Evolutionary conservation across 2,329 filamentous ascomycete genomes (phyloP).

Genomic region (Pleomassaria siparia): DNA sequence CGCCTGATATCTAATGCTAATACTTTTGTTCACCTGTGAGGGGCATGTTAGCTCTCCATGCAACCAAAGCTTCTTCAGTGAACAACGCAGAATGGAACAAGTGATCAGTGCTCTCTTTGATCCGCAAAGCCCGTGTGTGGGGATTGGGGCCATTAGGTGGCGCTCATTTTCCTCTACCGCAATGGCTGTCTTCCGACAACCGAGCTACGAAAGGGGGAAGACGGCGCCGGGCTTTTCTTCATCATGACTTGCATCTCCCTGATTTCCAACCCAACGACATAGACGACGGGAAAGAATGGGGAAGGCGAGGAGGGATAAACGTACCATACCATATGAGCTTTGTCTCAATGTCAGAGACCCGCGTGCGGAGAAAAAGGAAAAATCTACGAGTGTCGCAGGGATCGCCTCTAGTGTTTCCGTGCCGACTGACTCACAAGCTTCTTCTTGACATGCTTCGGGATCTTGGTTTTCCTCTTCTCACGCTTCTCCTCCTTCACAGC

Average conservation of each 20-base stretch:
- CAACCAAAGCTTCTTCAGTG: background rate
- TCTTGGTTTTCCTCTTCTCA: slow-evolving; percentile 90
- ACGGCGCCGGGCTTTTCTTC: slow-evolving; percentile 19
- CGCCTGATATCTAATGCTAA: too few species aligned
- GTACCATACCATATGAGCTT: background rate
- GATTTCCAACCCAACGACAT: background rate
- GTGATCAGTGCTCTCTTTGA: slow-evolving; percentile 25
- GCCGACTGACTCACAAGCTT: slow-evolving; percentile 68
- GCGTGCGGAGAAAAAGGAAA: background rate
- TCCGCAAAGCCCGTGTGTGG: slow-evolving; percentile 20
- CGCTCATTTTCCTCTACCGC: slow-evolving; percentile 8
- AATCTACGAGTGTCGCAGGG: background rate
- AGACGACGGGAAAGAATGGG: background rate
- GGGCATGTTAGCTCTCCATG: background rate
- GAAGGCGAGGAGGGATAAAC: background rate
- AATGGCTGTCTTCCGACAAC: slow-evolving; percentile 11
- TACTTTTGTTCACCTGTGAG: background rate
- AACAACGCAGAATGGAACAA: background rate
- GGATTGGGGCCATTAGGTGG: slow-evolving; percentile 16
- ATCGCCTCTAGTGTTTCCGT: slow-evolving; percentile 58
- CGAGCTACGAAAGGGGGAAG: slow-evolving; percentile 5
- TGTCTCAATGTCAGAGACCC: background rate
- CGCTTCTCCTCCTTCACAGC: slow-evolving; percentile 94
- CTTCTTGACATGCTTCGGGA: slow-evolving; percentile 96
- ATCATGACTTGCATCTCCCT: slow-evolving; percentile 8